Evolutionary conservation across 139 green algal species (phyloP).

Genomic region (Chlorella sorokiniana): DNA sequence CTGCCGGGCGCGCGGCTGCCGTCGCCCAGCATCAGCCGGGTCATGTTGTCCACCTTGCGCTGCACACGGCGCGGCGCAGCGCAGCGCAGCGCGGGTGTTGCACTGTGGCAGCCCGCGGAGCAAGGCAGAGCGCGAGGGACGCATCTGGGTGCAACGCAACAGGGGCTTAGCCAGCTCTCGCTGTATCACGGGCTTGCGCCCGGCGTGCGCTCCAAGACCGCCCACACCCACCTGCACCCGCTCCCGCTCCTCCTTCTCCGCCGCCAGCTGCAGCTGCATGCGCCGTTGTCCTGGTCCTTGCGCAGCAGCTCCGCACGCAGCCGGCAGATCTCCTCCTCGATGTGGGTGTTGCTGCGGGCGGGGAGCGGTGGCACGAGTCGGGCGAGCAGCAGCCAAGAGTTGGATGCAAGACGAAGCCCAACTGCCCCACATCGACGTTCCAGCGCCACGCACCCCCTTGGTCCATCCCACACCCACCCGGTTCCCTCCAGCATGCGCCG

Average conservation of each 20-base stretch:
- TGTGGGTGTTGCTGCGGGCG: constrained; percentile 49
- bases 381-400: not conserved
- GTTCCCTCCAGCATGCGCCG: constrained; percentile 58
- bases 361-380: not conserved
- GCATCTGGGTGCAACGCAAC: no score
- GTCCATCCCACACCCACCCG: constrained; percentile 26
- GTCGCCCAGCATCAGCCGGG: constrained; percentile 49
- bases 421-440: not conserved
- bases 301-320: constrained; percentile 74
- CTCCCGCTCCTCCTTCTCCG: constrained; percentile 78
- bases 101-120: not conserved
- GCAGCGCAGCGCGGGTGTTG: not conserved
- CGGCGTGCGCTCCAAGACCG: not conserved
- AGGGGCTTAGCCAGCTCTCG: no score
- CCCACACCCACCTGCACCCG: constrained; percentile 50
- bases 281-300: constrained; percentile 81
- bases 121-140: not conserved
- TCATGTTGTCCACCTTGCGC: constrained; percentile 67
- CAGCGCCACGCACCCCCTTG: not conserved
- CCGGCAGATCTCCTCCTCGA: constrained; percentile 70
- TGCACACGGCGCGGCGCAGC: constrained; percentile 19
- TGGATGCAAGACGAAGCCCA: not conserved
- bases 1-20: not conserved
- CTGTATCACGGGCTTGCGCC: no score
- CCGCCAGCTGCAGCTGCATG: constrained; percentile 70